Evolutionary conservation across 257 asterid genomes (phyloP).

Genomic region (Nicotiana obtusifolia): DNA sequence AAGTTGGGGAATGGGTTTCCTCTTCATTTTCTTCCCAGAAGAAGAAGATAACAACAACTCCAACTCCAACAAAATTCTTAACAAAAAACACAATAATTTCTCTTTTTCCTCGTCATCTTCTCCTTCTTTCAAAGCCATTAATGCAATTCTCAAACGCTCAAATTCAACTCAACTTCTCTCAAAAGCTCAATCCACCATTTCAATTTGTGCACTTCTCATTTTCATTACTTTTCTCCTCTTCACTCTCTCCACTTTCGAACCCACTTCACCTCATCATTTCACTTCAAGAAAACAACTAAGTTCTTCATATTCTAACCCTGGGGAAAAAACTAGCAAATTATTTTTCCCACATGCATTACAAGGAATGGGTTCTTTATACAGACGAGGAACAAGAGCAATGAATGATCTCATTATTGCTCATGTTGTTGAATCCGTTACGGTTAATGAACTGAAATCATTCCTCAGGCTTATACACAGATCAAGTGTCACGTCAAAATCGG

Average conservation of each 20-base stretch:
- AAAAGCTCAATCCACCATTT: slow-evolving; percentile 36
- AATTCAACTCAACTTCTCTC: slow-evolving; percentile 23
- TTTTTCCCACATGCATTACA: slow-evolving; percentile 56
- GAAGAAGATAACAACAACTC: not conserved
- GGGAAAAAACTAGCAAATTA: not conserved
- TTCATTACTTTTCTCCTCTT: slow-evolving; percentile 34
- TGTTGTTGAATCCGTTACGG: slow-evolving; percentile 36
- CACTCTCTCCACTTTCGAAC: slow-evolving; percentile 38
- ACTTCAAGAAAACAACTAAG: slow-evolving; percentile 30
- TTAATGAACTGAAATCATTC: slow-evolving; percentile 44
- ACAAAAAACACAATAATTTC: not conserved
- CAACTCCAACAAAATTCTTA: not conserved
- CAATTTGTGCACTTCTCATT: slow-evolving; percentile 31
- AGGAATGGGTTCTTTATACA: slow-evolving; percentile 70
- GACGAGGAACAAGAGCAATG: slow-evolving; percentile 78
- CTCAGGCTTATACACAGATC: slow-evolving; percentile 49
- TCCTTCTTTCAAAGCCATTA: slow-evolving; percentile 12
- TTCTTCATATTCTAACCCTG: not conserved
- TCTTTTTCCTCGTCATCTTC: slow-evolving; percentile 3
- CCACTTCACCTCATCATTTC: slow-evolving; percentile 25
- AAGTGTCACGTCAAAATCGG: slow-evolving; percentile 49
- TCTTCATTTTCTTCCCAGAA: slow-evolving; percentile 31
- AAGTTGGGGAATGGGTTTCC: slow-evolving; percentile 37
- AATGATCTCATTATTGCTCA: slow-evolving; percentile 72
- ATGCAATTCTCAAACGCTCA: slow-evolving; percentile 14